A percentile compares a stretch with the other conserved stretches of the same genome.
phyloP scores from a whole-genome alignment of 192 early-diverging fungal genomes.

The Podochytrium sp. region DNA sequence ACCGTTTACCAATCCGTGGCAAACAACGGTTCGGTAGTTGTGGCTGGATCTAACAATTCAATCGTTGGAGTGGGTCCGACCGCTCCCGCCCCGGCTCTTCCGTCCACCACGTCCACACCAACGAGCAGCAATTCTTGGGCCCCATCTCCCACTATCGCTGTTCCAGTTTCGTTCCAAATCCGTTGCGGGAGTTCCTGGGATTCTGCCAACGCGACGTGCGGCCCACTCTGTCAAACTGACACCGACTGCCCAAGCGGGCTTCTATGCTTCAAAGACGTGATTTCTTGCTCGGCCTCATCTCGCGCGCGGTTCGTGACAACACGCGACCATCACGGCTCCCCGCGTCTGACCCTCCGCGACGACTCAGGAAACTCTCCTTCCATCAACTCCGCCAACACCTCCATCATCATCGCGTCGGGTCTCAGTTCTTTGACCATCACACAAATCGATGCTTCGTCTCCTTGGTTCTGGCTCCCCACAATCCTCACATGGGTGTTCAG shows the following conservation, averaged over 20 bases:
- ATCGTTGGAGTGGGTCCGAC: neutral
- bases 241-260: neutral
- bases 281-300: neutral
- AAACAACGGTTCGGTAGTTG: neutral
- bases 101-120: neutral
- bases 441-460: conserved; percentile 14
- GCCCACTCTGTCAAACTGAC: neutral
- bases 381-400: neutral
- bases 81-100: neutral
- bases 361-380: neutral
- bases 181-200: conserved; percentile 7
- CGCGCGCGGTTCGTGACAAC: too few species aligned
- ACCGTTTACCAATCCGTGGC: neutral
- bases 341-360: neutral
- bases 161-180: neutral
- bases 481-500: conserved; percentile 19
- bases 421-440: neutral
- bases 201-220: conserved; percentile 1
- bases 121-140: too few species aligned
- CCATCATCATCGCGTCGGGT: neutral
- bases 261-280: neutral
- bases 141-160: neutral
- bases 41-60: neutral
- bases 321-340: too few species aligned
- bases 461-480: conserved; percentile 14